phyloP scores from a whole-genome alignment of 306 rosid species.

The Lotus japonicus region DNA sequence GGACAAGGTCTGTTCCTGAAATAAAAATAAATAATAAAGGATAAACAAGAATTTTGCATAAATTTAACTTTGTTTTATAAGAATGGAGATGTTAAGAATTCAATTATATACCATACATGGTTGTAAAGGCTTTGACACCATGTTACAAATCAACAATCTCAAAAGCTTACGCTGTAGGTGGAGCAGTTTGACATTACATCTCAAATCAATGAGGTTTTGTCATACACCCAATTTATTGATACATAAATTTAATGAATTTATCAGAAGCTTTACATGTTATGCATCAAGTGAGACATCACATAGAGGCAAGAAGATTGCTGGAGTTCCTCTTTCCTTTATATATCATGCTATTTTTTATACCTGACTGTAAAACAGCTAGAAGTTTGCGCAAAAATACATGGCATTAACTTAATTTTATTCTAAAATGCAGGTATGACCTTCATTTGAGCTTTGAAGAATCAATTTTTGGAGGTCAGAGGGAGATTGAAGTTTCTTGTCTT shows the following conservation, averaged over 20 bases:
- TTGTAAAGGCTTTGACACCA: no score
- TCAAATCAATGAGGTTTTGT: background rate
- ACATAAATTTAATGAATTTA: background rate
- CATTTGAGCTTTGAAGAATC: conserved; percentile 85
- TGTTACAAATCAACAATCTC: no score
- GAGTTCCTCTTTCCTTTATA: background rate
- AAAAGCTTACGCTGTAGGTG: background rate
- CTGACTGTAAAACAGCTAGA: background rate
- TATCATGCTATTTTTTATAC: background rate
- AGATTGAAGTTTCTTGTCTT: conserved; percentile 61
- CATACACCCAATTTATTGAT: background rate
- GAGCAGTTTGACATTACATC: background rate
- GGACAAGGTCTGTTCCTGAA: background rate
- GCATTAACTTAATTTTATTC: conserved; percentile 2
- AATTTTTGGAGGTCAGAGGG: conserved; percentile 65
- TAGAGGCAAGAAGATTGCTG: background rate
- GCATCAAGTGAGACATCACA: background rate
- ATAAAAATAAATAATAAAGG: background rate
- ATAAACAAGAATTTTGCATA: background rate
- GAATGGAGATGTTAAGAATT: no score
- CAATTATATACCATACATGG: no score
- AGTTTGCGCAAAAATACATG: background rate
- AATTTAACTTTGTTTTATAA: no score
- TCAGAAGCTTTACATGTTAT: background rate
- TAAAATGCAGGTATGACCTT: conserved; percentile 61